Percentiles rank a stretch among this genome's conserved stretches.
phyloP scores from a whole-genome alignment of 768 basidiomycete genomes.

The Hypholoma fasciculare region DNA sequence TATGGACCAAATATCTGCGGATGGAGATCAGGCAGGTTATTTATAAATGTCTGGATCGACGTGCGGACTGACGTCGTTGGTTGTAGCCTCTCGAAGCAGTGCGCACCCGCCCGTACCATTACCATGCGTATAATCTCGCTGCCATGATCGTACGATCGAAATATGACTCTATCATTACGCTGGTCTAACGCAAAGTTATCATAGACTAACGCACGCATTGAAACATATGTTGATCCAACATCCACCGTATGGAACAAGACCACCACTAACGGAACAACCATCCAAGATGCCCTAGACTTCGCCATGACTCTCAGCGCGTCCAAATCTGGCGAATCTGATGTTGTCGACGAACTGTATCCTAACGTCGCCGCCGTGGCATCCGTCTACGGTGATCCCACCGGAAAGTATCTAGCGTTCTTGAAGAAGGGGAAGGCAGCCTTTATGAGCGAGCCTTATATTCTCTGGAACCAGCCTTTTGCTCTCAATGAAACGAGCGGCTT shows the following conservation, averaged over 20 bases:
- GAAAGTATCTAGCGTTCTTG: conserved; percentile 53
- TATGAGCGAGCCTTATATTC: conserved; percentile 44
- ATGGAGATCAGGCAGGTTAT: conserved; percentile 53
- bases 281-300: conserved; percentile 59
- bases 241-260: conserved; percentile 48
- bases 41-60: neutral
- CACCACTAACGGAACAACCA: conserved; percentile 50
- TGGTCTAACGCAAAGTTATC: neutral
- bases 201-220: conserved; percentile 60
- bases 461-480: conserved; percentile 57
- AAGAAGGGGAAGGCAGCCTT: conserved; percentile 36
- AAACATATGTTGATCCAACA: conserved; percentile 43
- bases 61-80: neutral
- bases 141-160: conserved; percentile 59
- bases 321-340: conserved; percentile 30
- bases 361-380: conserved; percentile 57
- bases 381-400: conserved; percentile 61
- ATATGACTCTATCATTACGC: neutral
- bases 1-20: conserved; percentile 50
- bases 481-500: conserved; percentile 11
- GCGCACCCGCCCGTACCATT: conserved; percentile 66
- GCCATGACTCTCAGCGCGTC: conserved; percentile 47
- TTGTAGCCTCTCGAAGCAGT: conserved; percentile 58
- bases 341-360: conserved; percentile 54
- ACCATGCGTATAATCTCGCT: conserved; percentile 65